phyloP scores from a whole-genome alignment of 2,329 filamentous ascomycete species.

The Colletotrichum chrysophilum region DNA sequence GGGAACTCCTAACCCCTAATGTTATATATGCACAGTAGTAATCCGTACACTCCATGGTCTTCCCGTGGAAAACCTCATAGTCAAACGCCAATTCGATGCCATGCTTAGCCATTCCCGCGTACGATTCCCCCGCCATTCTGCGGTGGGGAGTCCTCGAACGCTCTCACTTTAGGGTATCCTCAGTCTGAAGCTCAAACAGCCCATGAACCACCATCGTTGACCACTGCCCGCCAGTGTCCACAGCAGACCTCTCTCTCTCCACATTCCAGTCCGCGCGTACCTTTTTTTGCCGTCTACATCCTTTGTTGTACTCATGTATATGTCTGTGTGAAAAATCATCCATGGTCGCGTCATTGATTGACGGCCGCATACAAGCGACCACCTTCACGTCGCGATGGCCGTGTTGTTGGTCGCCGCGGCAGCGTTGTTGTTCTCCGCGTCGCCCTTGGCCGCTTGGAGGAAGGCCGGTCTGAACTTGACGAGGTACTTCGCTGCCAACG shows the following conservation, averaged over 20 bases:
- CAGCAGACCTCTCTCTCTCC: not conserved
- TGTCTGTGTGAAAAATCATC: not conserved
- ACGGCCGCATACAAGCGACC: not conserved
- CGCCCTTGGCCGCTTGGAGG: slow-evolving; percentile 34
- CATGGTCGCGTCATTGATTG: not conserved
- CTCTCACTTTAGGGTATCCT: not conserved
- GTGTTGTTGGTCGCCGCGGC: slow-evolving; percentile 25
- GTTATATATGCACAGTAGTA: not conserved
- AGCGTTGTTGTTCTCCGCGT: slow-evolving; percentile 22
- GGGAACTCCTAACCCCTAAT: not conserved
- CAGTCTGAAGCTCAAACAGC: not conserved
- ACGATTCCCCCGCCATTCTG: not conserved
- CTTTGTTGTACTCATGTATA: not conserved
- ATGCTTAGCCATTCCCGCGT: not conserved
- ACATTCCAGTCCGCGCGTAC: not conserved
- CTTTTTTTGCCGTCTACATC: not conserved
- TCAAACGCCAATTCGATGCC: slow-evolving; percentile 2
- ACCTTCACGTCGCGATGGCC: slow-evolving; percentile 34
- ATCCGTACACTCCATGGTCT: not conserved
- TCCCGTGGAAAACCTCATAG: not conserved
- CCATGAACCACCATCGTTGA: not conserved
- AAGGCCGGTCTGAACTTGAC: slow-evolving; percentile 65
- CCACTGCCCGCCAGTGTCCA: not conserved
- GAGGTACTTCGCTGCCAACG: slow-evolving; percentile 67
- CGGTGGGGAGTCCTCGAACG: not conserved